These are phyloP conservation scores for Blastomyces silverae DNA, from an alignment of 2,329 filamentous ascomycete species.

Conservation along the genomic window DNA sequence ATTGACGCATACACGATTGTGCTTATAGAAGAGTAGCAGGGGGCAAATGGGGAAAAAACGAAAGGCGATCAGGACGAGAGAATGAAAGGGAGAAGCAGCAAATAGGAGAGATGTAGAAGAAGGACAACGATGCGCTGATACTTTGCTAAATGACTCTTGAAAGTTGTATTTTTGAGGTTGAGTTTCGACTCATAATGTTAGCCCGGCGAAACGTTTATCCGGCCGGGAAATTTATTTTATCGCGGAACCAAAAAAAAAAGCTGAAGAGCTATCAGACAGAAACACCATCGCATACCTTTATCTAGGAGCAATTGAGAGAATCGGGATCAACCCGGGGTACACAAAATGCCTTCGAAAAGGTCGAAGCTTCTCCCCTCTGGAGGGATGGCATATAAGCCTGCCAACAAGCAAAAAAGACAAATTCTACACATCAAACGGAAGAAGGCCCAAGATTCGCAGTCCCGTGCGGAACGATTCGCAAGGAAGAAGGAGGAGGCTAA, in stretches of 20 bases:
- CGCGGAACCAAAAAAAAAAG: conserved; percentile 1
- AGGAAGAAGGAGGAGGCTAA: conserved; percentile 79
- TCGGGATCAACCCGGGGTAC: background rate
- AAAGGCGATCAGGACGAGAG: conserved; percentile 17
- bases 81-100: conserved; percentile 9
- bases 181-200: conserved; percentile 6
- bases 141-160: background rate
- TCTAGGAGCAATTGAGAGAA: background rate
- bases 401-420: conserved; percentile 74
- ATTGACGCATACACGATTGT: conserved; percentile 36
- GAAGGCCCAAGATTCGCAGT: conserved; percentile 63
- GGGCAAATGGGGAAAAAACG: no score
- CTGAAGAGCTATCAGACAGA: conserved; percentile 3
- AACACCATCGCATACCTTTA: conserved; percentile 1
- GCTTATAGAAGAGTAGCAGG: conserved; percentile 5
- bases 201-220: conserved; percentile 27
- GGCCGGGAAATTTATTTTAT: conserved; percentile 15
- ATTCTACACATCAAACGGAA: conserved; percentile 74
- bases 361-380: conserved; percentile 41
- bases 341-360: conserved; percentile 47
- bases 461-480: conserved; percentile 67
- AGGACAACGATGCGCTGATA: background rate
- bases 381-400: conserved; percentile 49
- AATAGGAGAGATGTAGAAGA: conserved; percentile 8
- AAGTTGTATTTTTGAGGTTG: background rate